Conservation (phyloP, 2,329 filamentous ascomycete species). For the Orbilia javanica region DNA sequence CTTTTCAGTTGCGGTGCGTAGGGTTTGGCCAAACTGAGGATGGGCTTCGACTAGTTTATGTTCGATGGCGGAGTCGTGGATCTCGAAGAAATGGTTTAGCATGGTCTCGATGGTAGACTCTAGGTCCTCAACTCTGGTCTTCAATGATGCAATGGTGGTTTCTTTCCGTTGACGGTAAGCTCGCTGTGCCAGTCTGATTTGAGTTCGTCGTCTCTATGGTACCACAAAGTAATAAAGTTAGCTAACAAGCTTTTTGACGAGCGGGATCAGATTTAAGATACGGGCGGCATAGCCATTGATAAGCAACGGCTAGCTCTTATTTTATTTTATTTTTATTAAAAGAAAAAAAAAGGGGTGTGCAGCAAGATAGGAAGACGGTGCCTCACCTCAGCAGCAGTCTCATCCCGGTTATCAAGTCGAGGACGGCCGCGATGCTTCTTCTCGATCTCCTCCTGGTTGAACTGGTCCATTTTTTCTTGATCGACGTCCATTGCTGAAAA, state of each 20-base stretch:
- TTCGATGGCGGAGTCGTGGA: slow-evolving; percentile 74
- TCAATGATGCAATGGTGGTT: slow-evolving; percentile 79
- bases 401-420: slow-evolving; percentile 79
- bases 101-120: slow-evolving; percentile 78
- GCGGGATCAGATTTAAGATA: slow-evolving; percentile 32
- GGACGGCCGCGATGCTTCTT: slow-evolving; percentile 79
- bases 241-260: slow-evolving; percentile 37
- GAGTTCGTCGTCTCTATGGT: slow-evolving; percentile 79
- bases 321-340: slow-evolving; percentile 15
- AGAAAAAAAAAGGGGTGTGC: slow-evolving; percentile 39
- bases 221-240: slow-evolving; percentile 51
- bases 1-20: slow-evolving; percentile 51
- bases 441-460: slow-evolving; percentile 67
- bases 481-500: slow-evolving; percentile 57
- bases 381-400: slow-evolving; percentile 81
- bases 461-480: slow-evolving; percentile 55
- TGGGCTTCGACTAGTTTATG: slow-evolving; percentile 52
- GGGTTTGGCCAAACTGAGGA: slow-evolving; percentile 52
- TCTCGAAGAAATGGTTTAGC: slow-evolving; percentile 76
- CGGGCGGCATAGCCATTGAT: slow-evolving; percentile 33
- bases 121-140: slow-evolving; percentile 77
- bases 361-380: slow-evolving; percentile 62
- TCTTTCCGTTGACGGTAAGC: slow-evolving; percentile 89
- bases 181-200: slow-evolving; percentile 86
- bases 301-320: slow-evolving; percentile 30